Percentiles rank a stretch among this genome's conserved stretches.
These are phyloP conservation scores for Gonium pectorale DNA, from an alignment of 139 green algal genomes.

Conservation along the genomic window DNA sequence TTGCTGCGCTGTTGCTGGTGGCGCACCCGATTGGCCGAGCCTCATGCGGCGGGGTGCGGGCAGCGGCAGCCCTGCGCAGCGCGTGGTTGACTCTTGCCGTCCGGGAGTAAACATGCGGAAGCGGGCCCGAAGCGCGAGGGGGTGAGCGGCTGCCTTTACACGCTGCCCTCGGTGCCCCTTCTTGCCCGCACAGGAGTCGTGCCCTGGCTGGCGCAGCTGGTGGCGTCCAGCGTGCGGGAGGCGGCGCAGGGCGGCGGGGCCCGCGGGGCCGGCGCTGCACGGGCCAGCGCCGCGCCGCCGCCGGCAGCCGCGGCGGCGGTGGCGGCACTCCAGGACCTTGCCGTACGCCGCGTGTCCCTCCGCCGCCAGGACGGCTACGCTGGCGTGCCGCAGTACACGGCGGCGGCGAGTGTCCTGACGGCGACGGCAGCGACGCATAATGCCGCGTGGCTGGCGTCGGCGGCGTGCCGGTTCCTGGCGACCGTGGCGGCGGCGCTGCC, in stretches of 20 bases:
- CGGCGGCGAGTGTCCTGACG: not conserved
- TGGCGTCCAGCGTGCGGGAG: not conserved
- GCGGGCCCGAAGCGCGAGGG: too few relatives aligned
- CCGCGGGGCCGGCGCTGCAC: too few relatives aligned
- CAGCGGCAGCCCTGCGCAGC: too few relatives aligned
- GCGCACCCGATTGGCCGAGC: too few relatives aligned
- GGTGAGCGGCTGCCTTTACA: not conserved
- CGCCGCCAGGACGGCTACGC: conserved; percentile 27
- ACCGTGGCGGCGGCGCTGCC: conserved; percentile 30
- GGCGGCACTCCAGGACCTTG: not conserved
- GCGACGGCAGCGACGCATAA: not conserved
- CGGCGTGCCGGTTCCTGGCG: not conserved
- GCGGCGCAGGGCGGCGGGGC: too few relatives aligned
- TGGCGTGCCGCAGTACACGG: conserved; percentile 7
- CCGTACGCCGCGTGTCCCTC: conserved; percentile 1
- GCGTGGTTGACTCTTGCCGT: too few relatives aligned
- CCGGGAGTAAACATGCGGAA: too few relatives aligned
- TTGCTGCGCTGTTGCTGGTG: too few relatives aligned
- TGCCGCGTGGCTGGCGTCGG: conserved; percentile 2
- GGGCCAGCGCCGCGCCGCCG: not conserved
- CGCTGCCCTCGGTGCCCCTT: not conserved
- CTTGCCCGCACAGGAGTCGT: conserved; percentile 25
- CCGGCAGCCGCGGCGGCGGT: not conserved
- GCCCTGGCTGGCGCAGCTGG: conserved; percentile 42
- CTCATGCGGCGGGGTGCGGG: too few relatives aligned